These are phyloP conservation scores for Paecilomyces formosus DNA, from an alignment of 2,329 filamentous ascomycete genomes.

Conservation along the genomic window DNA sequence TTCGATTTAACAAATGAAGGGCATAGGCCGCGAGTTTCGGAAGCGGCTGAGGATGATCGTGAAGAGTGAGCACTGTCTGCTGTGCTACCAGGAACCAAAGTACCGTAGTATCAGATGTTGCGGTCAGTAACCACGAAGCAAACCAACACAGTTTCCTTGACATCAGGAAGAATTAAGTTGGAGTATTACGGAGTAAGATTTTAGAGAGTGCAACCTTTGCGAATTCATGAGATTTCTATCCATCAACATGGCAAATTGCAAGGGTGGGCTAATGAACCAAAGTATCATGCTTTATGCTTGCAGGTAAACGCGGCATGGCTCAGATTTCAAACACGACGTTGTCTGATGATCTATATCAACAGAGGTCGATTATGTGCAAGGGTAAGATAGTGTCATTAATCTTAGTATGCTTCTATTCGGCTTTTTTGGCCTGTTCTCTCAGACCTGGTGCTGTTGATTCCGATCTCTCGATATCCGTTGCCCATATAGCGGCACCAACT, in stretches of 20 bases:
- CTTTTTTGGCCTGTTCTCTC: slow-evolving; percentile 23
- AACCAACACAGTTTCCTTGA: neutral
- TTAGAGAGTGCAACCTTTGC: neutral
- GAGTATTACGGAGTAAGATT: neutral
- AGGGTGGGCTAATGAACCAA: neutral
- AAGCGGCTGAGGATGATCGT: neutral
- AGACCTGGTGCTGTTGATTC: slow-evolving; percentile 20
- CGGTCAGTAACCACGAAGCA: neutral
- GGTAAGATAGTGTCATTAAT: neutral
- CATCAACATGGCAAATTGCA: neutral
- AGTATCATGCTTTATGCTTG: neutral
- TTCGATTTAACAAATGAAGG: neutral
- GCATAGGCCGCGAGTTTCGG: neutral
- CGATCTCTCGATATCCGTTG: slow-evolving; percentile 66
- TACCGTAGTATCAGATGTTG: neutral
- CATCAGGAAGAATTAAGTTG: neutral
- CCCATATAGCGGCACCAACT: slow-evolving; percentile 90
- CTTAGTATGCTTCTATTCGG: slow-evolving; percentile 10
- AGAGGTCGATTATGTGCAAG: neutral
- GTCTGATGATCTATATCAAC: neutral
- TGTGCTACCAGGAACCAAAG: neutral
- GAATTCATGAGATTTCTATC: neutral
- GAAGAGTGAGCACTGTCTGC: neutral
- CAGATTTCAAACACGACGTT: neutral
- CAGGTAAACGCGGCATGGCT: neutral